Evolutionary conservation across 2,329 filamentous ascomycete species (phyloP).

Genomic region (Fonsecaea nubica): DNA sequence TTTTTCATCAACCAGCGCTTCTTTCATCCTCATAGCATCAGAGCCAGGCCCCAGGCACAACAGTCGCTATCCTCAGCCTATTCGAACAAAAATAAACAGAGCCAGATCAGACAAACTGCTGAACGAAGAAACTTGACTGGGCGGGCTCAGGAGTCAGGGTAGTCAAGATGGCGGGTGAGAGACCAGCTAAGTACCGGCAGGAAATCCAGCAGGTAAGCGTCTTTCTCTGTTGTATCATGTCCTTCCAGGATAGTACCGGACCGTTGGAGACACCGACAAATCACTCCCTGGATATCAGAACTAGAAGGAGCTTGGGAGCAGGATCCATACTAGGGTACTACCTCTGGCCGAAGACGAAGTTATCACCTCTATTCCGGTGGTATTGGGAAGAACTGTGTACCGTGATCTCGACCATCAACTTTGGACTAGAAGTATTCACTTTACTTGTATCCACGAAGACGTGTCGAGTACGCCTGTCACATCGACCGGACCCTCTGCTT

Average conservation of each 20-base stretch:
- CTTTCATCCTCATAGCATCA: not conserved
- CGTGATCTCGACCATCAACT: not conserved
- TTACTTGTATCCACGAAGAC: not conserved
- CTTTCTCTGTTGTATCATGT: slow-evolving; percentile 9
- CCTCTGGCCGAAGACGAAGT: not conserved
- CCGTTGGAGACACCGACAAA: not conserved
- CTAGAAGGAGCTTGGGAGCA: not conserved
- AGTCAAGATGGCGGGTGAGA: slow-evolving; percentile 69
- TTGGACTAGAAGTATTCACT: not conserved
- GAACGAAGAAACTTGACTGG: not conserved
- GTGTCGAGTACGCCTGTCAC: not conserved
- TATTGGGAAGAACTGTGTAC: not conserved
- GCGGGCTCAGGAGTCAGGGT: not conserved
- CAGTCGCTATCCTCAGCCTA: not conserved
- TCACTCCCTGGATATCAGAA: not conserved
- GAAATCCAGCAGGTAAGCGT: slow-evolving; percentile 94
- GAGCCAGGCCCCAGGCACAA: not conserved
- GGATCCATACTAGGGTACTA: not conserved
- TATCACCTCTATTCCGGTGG: not conserved
- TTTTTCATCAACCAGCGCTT: not conserved
- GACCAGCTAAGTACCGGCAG: slow-evolving; percentile 86
- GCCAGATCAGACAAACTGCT: not conserved
- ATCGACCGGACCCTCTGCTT: not conserved
- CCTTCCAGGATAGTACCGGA: not conserved
- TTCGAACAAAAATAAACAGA: not conserved